Conservation (phyloP, 2,329 filamentous ascomycete genomes). For the Trichoderma arundinaceum region DNA sequence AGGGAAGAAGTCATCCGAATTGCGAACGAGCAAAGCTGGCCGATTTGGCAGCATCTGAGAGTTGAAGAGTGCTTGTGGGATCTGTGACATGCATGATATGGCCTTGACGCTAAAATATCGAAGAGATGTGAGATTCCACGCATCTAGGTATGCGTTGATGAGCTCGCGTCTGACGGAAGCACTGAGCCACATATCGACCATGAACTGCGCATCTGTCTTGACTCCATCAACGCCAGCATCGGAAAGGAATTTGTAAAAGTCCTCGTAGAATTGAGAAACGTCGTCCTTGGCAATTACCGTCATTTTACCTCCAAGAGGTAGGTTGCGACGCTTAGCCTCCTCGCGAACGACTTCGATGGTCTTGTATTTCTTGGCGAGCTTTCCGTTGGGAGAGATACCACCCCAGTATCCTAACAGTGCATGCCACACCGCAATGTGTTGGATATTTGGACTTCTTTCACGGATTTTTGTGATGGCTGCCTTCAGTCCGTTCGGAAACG, state of each 20-base stretch:
- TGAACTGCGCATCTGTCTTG: slow-evolving; percentile 93
- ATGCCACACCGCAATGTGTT: slow-evolving; percentile 93
- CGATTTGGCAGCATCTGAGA: slow-evolving; percentile 79
- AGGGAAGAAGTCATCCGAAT: slow-evolving; percentile 92
- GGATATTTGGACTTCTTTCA: slow-evolving; percentile 70
- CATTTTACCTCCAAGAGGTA: slow-evolving; percentile 67
- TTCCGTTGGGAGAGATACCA: slow-evolving; percentile 75
- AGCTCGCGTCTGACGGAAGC: slow-evolving; percentile 74
- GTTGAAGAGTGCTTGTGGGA: slow-evolving; percentile 84
- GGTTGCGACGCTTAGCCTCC: slow-evolving; percentile 52
- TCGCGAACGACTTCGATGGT: slow-evolving; percentile 65
- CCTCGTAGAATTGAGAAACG: slow-evolving; percentile 77
- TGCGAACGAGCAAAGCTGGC: slow-evolving; percentile 76
- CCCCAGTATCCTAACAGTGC: slow-evolving; percentile 91
- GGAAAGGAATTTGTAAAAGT: slow-evolving; percentile 86
- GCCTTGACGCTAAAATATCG: slow-evolving; percentile 77
- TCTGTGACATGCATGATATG: slow-evolving; percentile 95
- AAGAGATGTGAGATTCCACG: slow-evolving; percentile 79
- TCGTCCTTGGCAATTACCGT: slow-evolving; percentile 77
- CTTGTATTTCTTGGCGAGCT: slow-evolving; percentile 78
- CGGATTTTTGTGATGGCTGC: slow-evolving; percentile 73
- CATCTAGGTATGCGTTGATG: slow-evolving; percentile 78
- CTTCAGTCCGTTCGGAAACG: slow-evolving; percentile 82
- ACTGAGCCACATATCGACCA: slow-evolving; percentile 75
- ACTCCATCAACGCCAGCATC: slow-evolving; percentile 80